Evolutionary conservation across 192 early-diverging fungal species (phyloP).

Genomic region (Kickxella alabastrina): DNA sequence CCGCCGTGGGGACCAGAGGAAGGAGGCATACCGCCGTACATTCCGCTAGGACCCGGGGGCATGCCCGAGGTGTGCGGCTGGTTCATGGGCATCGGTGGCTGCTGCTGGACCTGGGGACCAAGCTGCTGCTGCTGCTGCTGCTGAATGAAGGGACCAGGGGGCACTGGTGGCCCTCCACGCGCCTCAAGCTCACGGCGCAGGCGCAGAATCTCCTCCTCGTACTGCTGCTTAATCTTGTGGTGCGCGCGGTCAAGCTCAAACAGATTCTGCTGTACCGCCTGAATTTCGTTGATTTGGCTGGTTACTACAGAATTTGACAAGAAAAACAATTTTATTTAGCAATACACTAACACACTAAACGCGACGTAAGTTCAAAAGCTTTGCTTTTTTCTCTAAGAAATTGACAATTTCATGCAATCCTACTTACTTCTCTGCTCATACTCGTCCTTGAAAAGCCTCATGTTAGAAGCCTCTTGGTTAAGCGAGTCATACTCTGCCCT

Average conservation of each 20-base stretch:
- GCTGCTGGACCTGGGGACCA: slow-evolving; percentile 58
- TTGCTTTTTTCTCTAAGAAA: too few relatives aligned
- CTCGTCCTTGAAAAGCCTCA: slow-evolving; percentile 79
- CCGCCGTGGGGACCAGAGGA: slow-evolving; percentile 33
- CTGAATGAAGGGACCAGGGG: slow-evolving; percentile 50
- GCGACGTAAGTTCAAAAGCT: too few relatives aligned
- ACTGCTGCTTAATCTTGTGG: slow-evolving; percentile 72
- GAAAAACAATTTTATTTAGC: background rate
- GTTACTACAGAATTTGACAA: slow-evolving; percentile 53
- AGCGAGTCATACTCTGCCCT: slow-evolving; percentile 74
- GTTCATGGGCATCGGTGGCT: slow-evolving; percentile 46
- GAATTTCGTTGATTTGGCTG: slow-evolving; percentile 76
- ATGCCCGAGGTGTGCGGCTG: slow-evolving; percentile 30
- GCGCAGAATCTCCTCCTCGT: slow-evolving; percentile 83
- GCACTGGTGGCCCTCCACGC: slow-evolving; percentile 54
- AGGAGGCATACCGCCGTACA: slow-evolving; percentile 47
- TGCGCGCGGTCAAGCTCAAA: slow-evolving; percentile 80
- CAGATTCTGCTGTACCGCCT: slow-evolving; percentile 69
- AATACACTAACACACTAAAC: background rate
- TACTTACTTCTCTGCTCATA: slow-evolving; percentile 80
- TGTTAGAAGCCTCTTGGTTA: slow-evolving; percentile 66
- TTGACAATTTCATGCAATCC: too few relatives aligned
- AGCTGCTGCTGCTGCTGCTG: slow-evolving; percentile 55
- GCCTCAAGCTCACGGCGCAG: slow-evolving; percentile 81
- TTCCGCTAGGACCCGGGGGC: slow-evolving; percentile 34